Percentiles rank a stretch among this genome's conserved stretches.
Conservation (phyloP, 2,329 filamentous ascomycete genomes). For the Ophiocordyceps camponoti-floridani region DNA sequence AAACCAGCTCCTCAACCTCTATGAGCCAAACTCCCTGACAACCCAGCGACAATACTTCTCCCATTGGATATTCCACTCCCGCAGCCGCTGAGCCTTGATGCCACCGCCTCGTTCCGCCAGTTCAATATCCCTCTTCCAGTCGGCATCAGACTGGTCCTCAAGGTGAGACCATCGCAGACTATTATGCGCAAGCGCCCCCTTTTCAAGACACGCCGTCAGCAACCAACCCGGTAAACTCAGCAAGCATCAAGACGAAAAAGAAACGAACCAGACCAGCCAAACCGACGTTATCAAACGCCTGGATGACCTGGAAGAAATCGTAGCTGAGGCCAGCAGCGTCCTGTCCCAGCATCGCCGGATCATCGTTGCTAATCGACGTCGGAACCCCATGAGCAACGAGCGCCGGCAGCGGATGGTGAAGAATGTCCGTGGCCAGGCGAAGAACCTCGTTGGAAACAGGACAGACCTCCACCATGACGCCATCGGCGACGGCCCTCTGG, state of each 20-base stretch:
- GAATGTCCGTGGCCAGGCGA: neutral
- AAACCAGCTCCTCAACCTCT: neutral
- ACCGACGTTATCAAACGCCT: neutral
- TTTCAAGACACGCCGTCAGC: neutral
- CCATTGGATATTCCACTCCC: neutral
- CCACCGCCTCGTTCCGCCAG: neutral
- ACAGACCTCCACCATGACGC: neutral
- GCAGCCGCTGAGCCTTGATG: neutral
- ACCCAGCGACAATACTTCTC: neutral
- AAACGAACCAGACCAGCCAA: neutral
- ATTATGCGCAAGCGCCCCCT: neutral
- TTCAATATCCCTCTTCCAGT: neutral
- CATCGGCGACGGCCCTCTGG: neutral
- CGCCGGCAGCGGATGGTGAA: neutral
- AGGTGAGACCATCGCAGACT: neutral
- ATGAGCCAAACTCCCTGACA: neutral
- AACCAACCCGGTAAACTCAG: neutral
- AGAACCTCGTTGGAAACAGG: neutral
- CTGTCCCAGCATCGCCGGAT: neutral
- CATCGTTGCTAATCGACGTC: neutral
- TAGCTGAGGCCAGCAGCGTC: neutral
- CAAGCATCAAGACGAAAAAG: neutral
- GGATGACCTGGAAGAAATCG: neutral
- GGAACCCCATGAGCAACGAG: slow-evolving; percentile 1
- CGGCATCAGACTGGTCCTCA: neutral